A percentile compares a stretch with the other conserved stretches of the same genome.
Conservation (phyloP, 208 protist genomes). For the Strigomonas galati region DNA sequence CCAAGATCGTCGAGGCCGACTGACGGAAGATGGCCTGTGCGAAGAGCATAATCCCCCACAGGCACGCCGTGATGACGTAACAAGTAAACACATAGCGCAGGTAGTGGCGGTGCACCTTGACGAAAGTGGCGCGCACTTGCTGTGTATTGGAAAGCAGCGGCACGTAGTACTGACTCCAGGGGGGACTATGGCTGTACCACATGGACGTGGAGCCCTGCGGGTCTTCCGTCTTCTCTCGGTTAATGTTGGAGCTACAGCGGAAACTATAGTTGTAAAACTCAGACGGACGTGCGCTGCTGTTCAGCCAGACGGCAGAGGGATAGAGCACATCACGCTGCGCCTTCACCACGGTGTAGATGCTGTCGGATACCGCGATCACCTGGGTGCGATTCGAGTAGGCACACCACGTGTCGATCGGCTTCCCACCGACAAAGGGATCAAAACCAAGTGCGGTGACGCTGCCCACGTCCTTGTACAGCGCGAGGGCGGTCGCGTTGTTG, state of each 20-base stretch:
- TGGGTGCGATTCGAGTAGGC: slow-evolving; percentile 32
- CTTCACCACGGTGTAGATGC: slow-evolving; percentile 29
- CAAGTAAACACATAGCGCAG: slow-evolving; percentile 47
- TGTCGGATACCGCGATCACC: slow-evolving; percentile 46
- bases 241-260: slow-evolving; percentile 57
- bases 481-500: slow-evolving; percentile 33
- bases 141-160: slow-evolving; percentile 43
- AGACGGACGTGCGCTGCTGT: slow-evolving; percentile 23
- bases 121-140: slow-evolving; percentile 24
- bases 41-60: slow-evolving; percentile 64
- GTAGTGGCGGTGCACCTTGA: slow-evolving; percentile 57
- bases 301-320: slow-evolving; percentile 32
- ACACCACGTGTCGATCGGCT: slow-evolving; percentile 42
- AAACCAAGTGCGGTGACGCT: slow-evolving; percentile 49
- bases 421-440: slow-evolving; percentile 39
- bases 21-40: slow-evolving; percentile 56
- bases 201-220: slow-evolving; percentile 42
- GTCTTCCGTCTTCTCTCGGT: slow-evolving; percentile 48
- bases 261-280: slow-evolving; percentile 34
- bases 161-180: slow-evolving; percentile 63
- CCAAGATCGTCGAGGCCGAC: slow-evolving; percentile 47
- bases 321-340: slow-evolving; percentile 32
- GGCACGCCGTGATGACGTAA: slow-evolving; percentile 39
- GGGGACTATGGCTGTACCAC: slow-evolving; percentile 46
- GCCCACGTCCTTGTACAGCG: slow-evolving; percentile 33